phyloP scores from a whole-genome alignment of 2,329 filamentous ascomycete genomes.

The Stemphylium beticola region DNA sequence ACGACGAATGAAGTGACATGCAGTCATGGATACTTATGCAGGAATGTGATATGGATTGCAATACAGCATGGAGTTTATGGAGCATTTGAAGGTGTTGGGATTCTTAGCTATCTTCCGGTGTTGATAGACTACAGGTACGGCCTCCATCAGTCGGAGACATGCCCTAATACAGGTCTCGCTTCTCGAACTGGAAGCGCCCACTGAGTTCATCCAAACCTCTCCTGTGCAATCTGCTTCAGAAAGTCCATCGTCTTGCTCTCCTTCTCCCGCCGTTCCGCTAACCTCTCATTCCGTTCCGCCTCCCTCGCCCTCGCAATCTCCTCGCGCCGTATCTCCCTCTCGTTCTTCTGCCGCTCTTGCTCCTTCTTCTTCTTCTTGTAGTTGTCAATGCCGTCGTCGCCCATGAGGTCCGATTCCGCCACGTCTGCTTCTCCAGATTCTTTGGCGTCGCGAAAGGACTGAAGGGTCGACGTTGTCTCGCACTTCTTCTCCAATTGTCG shows the following conservation, averaged over 20 bases:
- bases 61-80: constrained; percentile 17
- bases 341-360: constrained; percentile 76
- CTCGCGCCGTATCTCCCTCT: constrained; percentile 81
- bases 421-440: constrained; percentile 70
- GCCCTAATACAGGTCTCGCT: not conserved
- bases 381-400: constrained; percentile 68
- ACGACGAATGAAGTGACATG: constrained; percentile 70
- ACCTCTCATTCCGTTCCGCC: constrained; percentile 80
- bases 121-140: not conserved
- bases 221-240: constrained; percentile 77
- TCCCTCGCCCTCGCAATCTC: constrained; percentile 76
- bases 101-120: not conserved
- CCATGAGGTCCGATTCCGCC: constrained; percentile 78
- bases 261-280: constrained; percentile 72
- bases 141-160: not conserved
- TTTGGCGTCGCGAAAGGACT: constrained; percentile 70
- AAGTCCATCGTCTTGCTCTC: constrained; percentile 86
- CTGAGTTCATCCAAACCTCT: constrained; percentile 61
- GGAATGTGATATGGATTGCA: not conserved
- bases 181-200: not conserved
- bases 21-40: not conserved
- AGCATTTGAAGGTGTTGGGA: constrained; percentile 10
- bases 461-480: constrained; percentile 74
- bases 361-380: constrained; percentile 71
- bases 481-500: constrained; percentile 84